These are phyloP conservation scores for Carpinus fangiana DNA, from an alignment of 306 rosid genomes.

Conservation along the genomic window DNA sequence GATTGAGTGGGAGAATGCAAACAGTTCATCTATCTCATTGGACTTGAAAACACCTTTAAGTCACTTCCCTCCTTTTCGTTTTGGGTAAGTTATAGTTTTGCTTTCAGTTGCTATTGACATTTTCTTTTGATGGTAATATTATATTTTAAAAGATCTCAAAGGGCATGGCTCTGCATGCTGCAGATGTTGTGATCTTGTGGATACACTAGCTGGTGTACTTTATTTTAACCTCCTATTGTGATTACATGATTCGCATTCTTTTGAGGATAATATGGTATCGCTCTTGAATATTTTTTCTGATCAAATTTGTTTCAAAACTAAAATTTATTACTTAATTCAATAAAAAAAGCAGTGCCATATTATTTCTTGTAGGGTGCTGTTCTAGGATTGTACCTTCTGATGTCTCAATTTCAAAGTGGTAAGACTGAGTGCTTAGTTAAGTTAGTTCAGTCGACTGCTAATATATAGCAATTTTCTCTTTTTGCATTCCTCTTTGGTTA, in stretches of 20 bases:
- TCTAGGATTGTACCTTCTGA: neutral
- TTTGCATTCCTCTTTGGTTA: neutral
- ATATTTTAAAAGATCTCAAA: constrained; percentile 24
- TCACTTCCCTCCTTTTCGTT: constrained; percentile 97
- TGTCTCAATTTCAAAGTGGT: neutral
- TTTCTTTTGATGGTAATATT: constrained; percentile 10
- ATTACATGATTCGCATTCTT: neutral
- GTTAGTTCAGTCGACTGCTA: neutral
- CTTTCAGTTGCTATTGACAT: constrained; percentile 27
- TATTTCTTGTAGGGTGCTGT: constrained; percentile 11
- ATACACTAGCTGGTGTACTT: neutral
- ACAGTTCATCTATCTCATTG: constrained; percentile 76
- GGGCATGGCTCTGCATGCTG: constrained; percentile 21
- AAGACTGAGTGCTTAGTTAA: neutral
- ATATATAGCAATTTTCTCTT: neutral
- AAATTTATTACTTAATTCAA: neutral
- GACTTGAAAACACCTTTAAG: constrained; percentile 95
- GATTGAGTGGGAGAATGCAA: constrained; percentile 79
- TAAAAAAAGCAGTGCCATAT: neutral
- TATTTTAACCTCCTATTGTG: neutral
- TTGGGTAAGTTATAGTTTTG: constrained; percentile 65
- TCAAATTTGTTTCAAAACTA: neutral
- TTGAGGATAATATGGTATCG: neutral
- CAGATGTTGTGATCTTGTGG: constrained; percentile 7
- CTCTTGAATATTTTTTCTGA: neutral